These are phyloP conservation scores for Hyphopichia khmerensis DNA, from an alignment of 1,139 yeast genomes.

Conservation along the genomic window DNA sequence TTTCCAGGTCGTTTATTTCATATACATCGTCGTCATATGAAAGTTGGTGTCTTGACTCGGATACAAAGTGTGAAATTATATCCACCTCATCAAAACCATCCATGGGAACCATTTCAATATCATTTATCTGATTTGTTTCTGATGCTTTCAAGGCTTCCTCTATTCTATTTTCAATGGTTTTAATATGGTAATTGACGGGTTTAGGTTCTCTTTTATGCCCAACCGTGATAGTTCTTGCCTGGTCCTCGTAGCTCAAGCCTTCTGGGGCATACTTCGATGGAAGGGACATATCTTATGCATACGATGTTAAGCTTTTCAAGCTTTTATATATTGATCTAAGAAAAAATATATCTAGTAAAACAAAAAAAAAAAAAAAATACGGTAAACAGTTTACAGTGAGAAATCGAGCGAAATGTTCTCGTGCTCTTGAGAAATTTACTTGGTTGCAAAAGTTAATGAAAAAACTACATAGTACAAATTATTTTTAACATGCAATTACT, in stretches of 20 bases:
- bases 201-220: constrained; percentile 18
- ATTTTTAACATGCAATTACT: background rate
- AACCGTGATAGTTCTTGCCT: constrained; percentile 29
- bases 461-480: background rate
- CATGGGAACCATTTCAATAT: constrained; percentile 52
- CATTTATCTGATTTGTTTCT: constrained; percentile 26
- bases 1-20: constrained; percentile 16
- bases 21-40: constrained; percentile 12
- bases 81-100: constrained; percentile 48
- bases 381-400: too few relatives aligned
- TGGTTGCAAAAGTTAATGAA: background rate
- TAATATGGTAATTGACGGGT: constrained; percentile 26
- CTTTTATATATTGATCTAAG: too few relatives aligned
- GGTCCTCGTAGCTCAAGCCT: constrained; percentile 35
- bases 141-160: constrained; percentile 22
- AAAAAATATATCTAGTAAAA: background rate
- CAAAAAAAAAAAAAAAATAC: background rate
- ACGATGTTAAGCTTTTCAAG: too few relatives aligned
- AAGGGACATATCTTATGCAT: too few relatives aligned
- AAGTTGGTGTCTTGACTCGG: constrained; percentile 18
- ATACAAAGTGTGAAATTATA: constrained; percentile 43
- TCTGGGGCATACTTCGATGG: constrained; percentile 48
- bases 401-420: too few relatives aligned
- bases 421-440: background rate
- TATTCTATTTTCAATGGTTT: constrained; percentile 34